Conservation (phyloP, 352 stramenopile genomes). For the Thalassiosira allenii region DNA sequence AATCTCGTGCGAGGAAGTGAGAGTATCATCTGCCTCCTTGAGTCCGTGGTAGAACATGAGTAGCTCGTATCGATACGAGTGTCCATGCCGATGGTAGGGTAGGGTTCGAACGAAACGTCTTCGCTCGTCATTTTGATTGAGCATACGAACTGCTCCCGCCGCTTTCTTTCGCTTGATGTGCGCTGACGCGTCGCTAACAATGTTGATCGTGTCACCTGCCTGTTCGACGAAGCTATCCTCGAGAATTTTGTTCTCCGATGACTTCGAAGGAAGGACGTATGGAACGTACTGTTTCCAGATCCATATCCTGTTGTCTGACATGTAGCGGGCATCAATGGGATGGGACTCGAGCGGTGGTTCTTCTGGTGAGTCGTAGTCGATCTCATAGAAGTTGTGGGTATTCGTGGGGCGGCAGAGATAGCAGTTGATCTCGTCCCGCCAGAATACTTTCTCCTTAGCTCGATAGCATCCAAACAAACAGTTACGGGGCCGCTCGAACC, state of each 20-base stretch:
- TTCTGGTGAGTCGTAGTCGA: neutral
- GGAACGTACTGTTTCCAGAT: conserved; percentile 2
- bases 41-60: neutral
- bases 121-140: neutral
- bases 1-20: neutral
- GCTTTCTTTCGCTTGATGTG: neutral
- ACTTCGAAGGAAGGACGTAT: neutral
- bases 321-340: neutral
- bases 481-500: neutral
- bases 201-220: neutral
- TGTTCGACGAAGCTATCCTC: neutral
- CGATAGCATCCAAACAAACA: neutral
- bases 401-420: neutral
- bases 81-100: neutral
- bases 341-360: conserved; percentile 4
- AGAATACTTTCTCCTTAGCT: neutral
- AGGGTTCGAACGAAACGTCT: neutral
- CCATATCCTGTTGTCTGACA: neutral
- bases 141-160: neutral
- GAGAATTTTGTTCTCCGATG: too few species aligned
- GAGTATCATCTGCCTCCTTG: neutral
- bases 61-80: neutral
- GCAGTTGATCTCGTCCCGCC: conserved; percentile 2
- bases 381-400: conserved; percentile 1
- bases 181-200: conserved; percentile 14